Percentiles rank a stretch among this genome's conserved stretches.
These are phyloP conservation scores for Hygrocybe punicea DNA, from an alignment of 768 basidiomycete genomes.

Conservation along the genomic window DNA sequence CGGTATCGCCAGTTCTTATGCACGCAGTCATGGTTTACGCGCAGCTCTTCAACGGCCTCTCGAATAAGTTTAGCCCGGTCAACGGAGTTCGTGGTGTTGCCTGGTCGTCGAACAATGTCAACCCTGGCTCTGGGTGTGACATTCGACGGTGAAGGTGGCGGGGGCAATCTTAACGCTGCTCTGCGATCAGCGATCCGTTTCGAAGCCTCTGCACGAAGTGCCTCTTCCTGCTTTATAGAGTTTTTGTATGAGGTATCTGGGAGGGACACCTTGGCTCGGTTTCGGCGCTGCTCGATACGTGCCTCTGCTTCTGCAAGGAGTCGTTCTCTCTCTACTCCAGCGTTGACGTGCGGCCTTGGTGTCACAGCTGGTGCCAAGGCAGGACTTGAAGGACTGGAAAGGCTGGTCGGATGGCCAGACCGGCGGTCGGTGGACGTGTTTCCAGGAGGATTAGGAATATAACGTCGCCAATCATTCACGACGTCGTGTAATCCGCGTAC, in stretches of 20 bases:
- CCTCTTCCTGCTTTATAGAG: background rate
- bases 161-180: background rate
- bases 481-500: too few species aligned
- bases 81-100: background rate
- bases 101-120: background rate
- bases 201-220: background rate
- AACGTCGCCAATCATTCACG: too few species aligned
- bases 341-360: background rate
- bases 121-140: background rate
- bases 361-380: background rate
- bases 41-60: background rate
- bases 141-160: background rate
- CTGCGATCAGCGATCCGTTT: background rate
- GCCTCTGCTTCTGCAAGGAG: too few species aligned
- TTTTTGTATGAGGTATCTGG: too few species aligned
- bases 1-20: conserved; percentile 1
- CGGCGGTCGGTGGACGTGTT: background rate
- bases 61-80: background rate
- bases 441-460: too few species aligned
- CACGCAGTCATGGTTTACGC: background rate
- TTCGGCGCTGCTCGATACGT: too few species aligned
- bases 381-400: background rate
- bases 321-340: background rate
- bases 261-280: too few species aligned
- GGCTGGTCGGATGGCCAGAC: background rate